Evolutionary conservation across 805 yeast genomes (phyloP).

Genomic region (Monosporozyma siamensis): DNA sequence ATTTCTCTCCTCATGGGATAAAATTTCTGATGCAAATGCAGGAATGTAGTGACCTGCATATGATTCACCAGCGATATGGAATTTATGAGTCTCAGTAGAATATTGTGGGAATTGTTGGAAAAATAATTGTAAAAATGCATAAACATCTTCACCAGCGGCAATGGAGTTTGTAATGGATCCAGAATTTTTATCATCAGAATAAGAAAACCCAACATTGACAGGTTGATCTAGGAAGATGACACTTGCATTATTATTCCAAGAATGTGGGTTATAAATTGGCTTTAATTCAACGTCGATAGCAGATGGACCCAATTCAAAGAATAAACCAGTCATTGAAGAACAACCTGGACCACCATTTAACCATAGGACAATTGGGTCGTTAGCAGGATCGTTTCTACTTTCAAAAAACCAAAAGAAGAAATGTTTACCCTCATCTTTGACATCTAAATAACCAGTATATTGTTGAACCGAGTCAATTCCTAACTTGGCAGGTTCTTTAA

Average conservation of each 20-base stretch:
- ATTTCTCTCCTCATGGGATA: conserved; percentile 50
- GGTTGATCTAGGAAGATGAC: conserved; percentile 90
- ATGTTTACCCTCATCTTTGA: conserved; percentile 77
- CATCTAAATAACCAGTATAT: conserved; percentile 78
- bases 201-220: conserved; percentile 85
- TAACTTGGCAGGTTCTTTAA: conserved; percentile 48
- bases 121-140: conserved; percentile 54
- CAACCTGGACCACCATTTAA: conserved; percentile 99
- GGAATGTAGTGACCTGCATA: conserved; percentile 98
- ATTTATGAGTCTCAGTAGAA: conserved; percentile 43
- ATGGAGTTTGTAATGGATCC: conserved; percentile 56
- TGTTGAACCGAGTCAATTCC: conserved; percentile 79
- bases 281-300: conserved; percentile 43
- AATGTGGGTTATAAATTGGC: conserved; percentile 53
- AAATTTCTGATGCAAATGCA: conserved; percentile 71
- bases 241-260: conserved; percentile 79
- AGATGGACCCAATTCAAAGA: conserved; percentile 88
- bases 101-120: conserved; percentile 71
- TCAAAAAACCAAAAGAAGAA: conserved; percentile 81
- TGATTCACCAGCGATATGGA: conserved; percentile 88
- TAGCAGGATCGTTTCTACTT: conserved; percentile 78
- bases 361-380: conserved; percentile 84
- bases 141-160: conserved; percentile 46
- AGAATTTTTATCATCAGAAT: conserved; percentile 36
- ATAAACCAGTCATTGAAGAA: conserved; percentile 96